A percentile compares a stretch with the other conserved stretches of the same genome.
These are phyloP conservation scores for Zygotorulaspora chibaensis DNA, from an alignment of 805 yeast species.

Conservation along the genomic window DNA sequence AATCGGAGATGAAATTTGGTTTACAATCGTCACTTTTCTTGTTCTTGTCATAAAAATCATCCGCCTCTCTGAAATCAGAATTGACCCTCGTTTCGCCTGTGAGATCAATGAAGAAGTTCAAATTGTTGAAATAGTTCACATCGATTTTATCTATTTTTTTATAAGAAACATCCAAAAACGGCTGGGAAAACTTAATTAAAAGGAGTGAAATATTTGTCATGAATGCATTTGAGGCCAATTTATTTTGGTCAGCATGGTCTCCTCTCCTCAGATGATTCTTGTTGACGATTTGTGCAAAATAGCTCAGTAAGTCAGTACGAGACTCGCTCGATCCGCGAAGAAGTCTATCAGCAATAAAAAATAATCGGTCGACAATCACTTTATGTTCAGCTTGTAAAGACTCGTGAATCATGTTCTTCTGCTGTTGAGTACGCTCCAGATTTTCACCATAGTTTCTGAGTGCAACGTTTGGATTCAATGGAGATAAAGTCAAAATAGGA, in stretches of 20 bases:
- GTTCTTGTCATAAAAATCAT: slow-evolving; percentile 46
- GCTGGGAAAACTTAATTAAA: slow-evolving; percentile 69
- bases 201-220: slow-evolving; percentile 72
- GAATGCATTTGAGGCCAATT: slow-evolving; percentile 72
- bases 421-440: slow-evolving; percentile 37
- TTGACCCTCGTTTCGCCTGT: slow-evolving; percentile 79
- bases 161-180: slow-evolving; percentile 68
- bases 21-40: slow-evolving; percentile 35
- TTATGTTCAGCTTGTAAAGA: slow-evolving; percentile 63
- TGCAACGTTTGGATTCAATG: slow-evolving; percentile 53
- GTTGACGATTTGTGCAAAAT: slow-evolving; percentile 71
- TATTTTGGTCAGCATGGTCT: slow-evolving; percentile 64
- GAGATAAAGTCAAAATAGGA: slow-evolving; percentile 70
- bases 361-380: slow-evolving; percentile 57
- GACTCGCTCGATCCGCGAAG: slow-evolving; percentile 68
- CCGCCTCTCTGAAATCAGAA: slow-evolving; percentile 68
- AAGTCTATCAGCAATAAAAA: slow-evolving; percentile 64
- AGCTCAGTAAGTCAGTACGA: slow-evolving; percentile 58
- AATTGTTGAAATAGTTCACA: slow-evolving; percentile 56
- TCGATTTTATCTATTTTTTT: slow-evolving; percentile 75
- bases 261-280: slow-evolving; percentile 85
- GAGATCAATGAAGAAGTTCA: slow-evolving; percentile 54
- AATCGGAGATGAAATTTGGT: slow-evolving; percentile 83
- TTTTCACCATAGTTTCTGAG: slow-evolving; percentile 43
- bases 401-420: slow-evolving; percentile 48